Conservation (phyloP, 2,329 filamentous ascomycete genomes). For the Phialophora chinensis region DNA sequence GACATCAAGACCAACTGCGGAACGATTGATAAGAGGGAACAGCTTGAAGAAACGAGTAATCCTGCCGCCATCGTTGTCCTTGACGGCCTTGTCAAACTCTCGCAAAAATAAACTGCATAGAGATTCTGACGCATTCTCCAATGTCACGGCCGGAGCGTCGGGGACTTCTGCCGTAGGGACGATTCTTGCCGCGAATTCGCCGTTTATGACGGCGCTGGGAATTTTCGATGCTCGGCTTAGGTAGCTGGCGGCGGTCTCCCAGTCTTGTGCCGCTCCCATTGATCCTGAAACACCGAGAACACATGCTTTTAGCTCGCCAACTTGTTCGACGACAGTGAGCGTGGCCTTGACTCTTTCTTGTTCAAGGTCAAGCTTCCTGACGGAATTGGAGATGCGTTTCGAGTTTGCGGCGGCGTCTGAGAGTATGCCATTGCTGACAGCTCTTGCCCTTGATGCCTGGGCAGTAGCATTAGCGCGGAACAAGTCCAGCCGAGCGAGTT, state of each 20-base stretch:
- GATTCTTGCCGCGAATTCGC: conserved; percentile 86
- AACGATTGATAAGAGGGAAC: conserved; percentile 88
- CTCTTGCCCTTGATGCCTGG: conserved; percentile 81
- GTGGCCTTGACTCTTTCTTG: conserved; percentile 91
- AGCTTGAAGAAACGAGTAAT: conserved; percentile 98
- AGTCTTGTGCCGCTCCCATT: conserved; percentile 98
- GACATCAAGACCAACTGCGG: conserved; percentile 88
- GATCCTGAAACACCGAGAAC: conserved; percentile 91
- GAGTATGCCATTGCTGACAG: conserved; percentile 89
- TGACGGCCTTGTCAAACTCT: conserved; percentile 91
- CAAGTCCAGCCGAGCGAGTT: conserved; percentile 85
- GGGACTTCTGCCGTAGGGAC: conserved; percentile 96
- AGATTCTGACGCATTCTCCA: conserved; percentile 86
- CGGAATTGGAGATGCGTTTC: conserved; percentile 80
- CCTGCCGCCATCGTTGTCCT: conserved; percentile 82
- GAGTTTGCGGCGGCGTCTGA: conserved; percentile 84
- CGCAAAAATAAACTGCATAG: conserved; percentile 88
- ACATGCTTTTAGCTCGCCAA: conserved; percentile 94
- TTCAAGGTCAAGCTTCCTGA: conserved; percentile 86
- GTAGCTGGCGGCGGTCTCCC: conserved; percentile 94
- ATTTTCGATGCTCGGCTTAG: conserved; percentile 82
- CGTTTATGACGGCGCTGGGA: conserved; percentile 77
- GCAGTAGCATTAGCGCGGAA: conserved; percentile 85
- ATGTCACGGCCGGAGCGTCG: conserved; percentile 83
- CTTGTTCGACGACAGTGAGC: conserved; percentile 89